phyloP scores from a whole-genome alignment of 2,329 filamentous ascomycete genomes.

The Sporothrix sp. region DNA sequence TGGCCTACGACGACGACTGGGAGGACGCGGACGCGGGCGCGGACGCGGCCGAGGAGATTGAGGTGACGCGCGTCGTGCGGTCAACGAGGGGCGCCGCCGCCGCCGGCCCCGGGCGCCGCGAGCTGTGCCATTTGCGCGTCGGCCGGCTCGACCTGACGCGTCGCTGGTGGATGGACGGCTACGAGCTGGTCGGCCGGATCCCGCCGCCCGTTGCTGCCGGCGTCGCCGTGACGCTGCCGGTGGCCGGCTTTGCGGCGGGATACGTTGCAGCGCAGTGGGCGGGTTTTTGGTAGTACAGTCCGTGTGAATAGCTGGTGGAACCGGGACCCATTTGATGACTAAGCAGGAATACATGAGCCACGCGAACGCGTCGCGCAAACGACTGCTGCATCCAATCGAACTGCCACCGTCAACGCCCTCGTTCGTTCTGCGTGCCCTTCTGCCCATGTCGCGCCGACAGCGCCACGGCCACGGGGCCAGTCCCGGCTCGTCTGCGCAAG shows the following conservation, averaged over 20 bases:
- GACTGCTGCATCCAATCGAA: too few species aligned
- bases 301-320: too few species aligned
- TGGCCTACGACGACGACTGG: slow-evolving; percentile 12
- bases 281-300: background rate
- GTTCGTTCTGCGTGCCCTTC: too few species aligned
- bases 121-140: slow-evolving; percentile 14
- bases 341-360: too few species aligned
- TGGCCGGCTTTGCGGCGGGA: slow-evolving; percentile 13
- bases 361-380: too few species aligned
- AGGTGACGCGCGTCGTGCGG: background rate
- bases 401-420: too few species aligned
- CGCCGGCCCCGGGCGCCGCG: background rate
- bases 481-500: too few species aligned
- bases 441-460: too few species aligned
- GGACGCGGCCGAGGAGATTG: background rate
- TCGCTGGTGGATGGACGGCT: slow-evolving; percentile 17
- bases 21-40: background rate
- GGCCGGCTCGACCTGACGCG: slow-evolving; percentile 15
- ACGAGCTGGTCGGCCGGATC: slow-evolving; percentile 9
- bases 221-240: slow-evolving; percentile 8
- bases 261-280: slow-evolving; percentile 9
- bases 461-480: too few species aligned
- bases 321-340: too few species aligned
- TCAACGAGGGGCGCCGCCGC: background rate
- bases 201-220: slow-evolving; percentile 13